phyloP scores from a whole-genome alignment of 2,329 filamentous ascomycete species.

The Cladophialophora bantiana region DNA sequence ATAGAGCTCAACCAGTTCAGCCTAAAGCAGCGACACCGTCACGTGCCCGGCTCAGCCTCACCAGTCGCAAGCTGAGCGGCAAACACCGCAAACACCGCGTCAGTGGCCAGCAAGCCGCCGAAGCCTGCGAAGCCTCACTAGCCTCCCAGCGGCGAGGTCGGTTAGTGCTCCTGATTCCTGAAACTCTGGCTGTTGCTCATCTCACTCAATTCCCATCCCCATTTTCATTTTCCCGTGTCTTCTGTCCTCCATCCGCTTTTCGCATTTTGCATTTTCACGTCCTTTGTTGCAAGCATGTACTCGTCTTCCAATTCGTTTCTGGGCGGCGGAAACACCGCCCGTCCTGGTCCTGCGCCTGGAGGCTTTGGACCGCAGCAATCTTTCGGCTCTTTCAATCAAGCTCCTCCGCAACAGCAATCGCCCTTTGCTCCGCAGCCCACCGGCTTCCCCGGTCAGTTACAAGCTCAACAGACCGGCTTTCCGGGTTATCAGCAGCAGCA shows the following conservation, averaged over 20 bases:
- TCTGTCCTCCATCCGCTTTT: conserved; percentile 40
- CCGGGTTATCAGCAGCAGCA: conserved; percentile 57
- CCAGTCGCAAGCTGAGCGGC: not conserved
- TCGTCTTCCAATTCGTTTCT: conserved; percentile 87
- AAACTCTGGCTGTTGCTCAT: conserved; percentile 24
- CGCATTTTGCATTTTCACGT: conserved; percentile 31
- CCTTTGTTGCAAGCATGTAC: conserved; percentile 70
- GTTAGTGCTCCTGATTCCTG: conserved; percentile 9
- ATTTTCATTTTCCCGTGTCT: conserved; percentile 15
- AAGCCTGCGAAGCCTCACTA: not conserved
- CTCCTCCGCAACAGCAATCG: conserved; percentile 66
- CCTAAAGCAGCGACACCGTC: conserved; percentile 4
- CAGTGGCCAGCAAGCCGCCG: not conserved
- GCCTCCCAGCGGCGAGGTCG: conserved; percentile 2
- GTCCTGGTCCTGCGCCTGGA: conserved; percentile 71
- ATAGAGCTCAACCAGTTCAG: not conserved
- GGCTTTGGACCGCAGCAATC: conserved; percentile 64
- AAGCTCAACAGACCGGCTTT: conserved; percentile 74
- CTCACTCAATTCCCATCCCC: conserved; percentile 27
- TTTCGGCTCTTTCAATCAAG: conserved; percentile 58
- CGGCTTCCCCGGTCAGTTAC: conserved; percentile 62
- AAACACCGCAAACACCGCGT: conserved; percentile 5
- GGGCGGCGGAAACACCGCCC: conserved; percentile 77
- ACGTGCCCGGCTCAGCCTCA: not conserved
- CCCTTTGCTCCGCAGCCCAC: conserved; percentile 63